Evolutionary conservation across 805 yeast genomes (phyloP).

Genomic region (Kodamaea kakaduensis): DNA sequence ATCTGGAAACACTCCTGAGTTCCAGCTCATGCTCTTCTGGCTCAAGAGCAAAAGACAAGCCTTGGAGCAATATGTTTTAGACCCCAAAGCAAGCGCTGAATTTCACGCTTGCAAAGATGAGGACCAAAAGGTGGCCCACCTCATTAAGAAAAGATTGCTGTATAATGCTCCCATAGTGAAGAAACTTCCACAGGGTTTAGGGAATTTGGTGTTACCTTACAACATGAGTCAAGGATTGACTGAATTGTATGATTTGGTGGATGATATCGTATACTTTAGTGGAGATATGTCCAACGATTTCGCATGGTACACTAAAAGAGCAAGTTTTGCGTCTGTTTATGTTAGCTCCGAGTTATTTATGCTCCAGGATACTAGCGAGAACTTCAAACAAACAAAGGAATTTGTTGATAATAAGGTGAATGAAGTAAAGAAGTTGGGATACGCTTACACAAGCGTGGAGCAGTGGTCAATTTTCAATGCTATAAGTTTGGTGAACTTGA

Average conservation of each 20-base stretch:
- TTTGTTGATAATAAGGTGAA: conserved; percentile 61
- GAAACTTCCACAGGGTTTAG: conserved; percentile 48
- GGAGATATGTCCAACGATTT: conserved; percentile 79
- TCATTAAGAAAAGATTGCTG: conserved; percentile 47
- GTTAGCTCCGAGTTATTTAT: conserved; percentile 74
- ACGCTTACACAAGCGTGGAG: conserved; percentile 58
- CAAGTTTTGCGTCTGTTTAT: conserved; percentile 64
- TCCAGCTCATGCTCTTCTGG: conserved; percentile 52
- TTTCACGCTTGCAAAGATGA: conserved; percentile 31
- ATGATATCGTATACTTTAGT: conserved; percentile 76
- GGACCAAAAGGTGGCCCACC: conserved; percentile 39
- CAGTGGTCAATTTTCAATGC: conserved; percentile 76
- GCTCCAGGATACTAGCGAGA: conserved; percentile 66
- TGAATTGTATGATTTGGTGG: conserved; percentile 72
- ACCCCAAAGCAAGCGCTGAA: conserved; percentile 18
- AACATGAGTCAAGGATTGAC: conserved; percentile 54
- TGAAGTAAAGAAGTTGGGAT: conserved; percentile 52
- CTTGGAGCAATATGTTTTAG: conserved; percentile 25
- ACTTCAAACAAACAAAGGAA: conserved; percentile 52
- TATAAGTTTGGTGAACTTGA: conserved; percentile 59
- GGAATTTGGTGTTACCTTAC: conserved; percentile 61
- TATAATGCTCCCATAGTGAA: conserved; percentile 47
- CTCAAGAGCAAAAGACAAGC: conserved; percentile 42
- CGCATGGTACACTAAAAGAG: conserved; percentile 90
- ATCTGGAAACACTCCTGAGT: conserved; percentile 47